Percentiles rank a stretch among this genome's conserved stretches.
Conservation (phyloP, 768 basidiomycete species). For the Suillus ampliporus region DNA sequence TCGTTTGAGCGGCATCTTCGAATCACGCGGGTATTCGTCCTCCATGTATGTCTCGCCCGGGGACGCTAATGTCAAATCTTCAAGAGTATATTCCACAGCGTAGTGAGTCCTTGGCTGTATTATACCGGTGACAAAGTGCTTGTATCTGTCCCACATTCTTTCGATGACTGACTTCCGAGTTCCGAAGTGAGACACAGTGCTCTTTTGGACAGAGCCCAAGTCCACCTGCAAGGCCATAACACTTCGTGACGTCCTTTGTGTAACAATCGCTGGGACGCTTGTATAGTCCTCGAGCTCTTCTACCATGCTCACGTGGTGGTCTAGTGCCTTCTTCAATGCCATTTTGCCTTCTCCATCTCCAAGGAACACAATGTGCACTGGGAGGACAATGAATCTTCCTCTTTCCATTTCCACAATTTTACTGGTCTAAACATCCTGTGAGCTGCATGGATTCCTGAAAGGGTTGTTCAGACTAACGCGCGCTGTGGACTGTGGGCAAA, state of each 20-base stretch:
- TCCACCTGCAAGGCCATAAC: not conserved
- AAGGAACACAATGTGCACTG: not conserved
- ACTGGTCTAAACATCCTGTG: not conserved
- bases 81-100: too few relatives aligned
- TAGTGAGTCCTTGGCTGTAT: too few relatives aligned
- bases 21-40: too few relatives aligned
- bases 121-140: too few relatives aligned
- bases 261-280: not conserved
- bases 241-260: not conserved
- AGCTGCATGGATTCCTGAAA: not conserved
- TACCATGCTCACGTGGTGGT: not conserved
- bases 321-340: not conserved
- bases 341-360: not conserved
- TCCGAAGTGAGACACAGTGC: conserved; percentile 6
- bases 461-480: too few relatives aligned
- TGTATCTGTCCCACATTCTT: too few relatives aligned
- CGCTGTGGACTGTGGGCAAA: not conserved
- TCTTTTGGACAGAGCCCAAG: not conserved
- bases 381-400: not conserved
- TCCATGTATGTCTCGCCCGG: too few relatives aligned
- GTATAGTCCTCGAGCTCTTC: not conserved
- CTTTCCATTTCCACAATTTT: not conserved
- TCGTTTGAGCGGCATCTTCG: too few relatives aligned
- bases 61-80: too few relatives aligned
- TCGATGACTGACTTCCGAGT: too few relatives aligned